Base-by-base conservation (phyloP, 148 eudicot species). In the Silene conica region DNA sequence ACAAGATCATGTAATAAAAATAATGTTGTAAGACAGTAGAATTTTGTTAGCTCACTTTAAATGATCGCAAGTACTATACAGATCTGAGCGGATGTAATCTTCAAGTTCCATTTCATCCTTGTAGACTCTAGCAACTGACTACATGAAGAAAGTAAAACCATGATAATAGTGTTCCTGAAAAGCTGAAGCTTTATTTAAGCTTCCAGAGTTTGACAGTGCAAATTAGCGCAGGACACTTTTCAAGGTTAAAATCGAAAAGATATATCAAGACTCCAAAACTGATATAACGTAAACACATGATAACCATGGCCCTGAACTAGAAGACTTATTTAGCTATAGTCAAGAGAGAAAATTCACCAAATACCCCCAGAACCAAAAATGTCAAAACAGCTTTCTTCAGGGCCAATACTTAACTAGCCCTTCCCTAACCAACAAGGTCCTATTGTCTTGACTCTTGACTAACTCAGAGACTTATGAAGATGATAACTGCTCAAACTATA, bases 81-180 rank as follows among this genome's bases (percentile, higher is more conserved):
- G 63, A 78, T 90, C 91, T 46, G 97, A 95, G 67, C 87, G 79
- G 73, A 95, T 82, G 78, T 95, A 95, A 70, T 88, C 85, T 78
- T 95, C 97, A 79, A 95, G 89, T 79, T 90, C 94, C 80, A 77
- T 76, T 82, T 95, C 99, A 77, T 95, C 96, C 79, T 80, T 80
- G 85, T 85, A 95, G 69, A 95, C 75, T 85, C 73, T 90, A 45
- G 82, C 66, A 48, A 91, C 89, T 73, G 78, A 43, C 99, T 95
- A 87, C 66, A 81, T 76, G 4, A 78, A 31, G 59, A 80, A 73
- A 69, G 73, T 7, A 34, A 73, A 77, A 65, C 71, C 48, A 74
- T 18, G 54, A 15, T 34, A 67, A 18, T 10, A 66, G 74, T 31
- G 60, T 58, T 31, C 66, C 69, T 21, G 55, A 31, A 70, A 61